These are phyloP conservation scores for Centrapalus pauciflorus DNA, from an alignment of 129 eudicot species.

Conservation along the genomic window DNA sequence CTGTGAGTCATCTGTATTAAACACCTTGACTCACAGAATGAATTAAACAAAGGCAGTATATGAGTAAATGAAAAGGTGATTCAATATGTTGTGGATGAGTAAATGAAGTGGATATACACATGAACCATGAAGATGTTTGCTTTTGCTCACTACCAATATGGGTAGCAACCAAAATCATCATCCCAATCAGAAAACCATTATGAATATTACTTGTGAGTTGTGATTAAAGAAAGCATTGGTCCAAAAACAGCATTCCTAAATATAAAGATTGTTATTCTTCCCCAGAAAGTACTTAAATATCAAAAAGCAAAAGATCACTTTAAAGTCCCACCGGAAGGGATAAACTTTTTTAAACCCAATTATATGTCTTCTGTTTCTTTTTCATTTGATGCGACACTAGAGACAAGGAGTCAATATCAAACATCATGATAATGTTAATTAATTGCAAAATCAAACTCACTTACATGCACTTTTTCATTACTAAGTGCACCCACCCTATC, in stretches of 20 bases:
- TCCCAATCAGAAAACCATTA: neutral
- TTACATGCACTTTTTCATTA: constrained; percentile 10
- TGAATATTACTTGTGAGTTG: neutral
- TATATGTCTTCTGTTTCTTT: constrained; percentile 4
- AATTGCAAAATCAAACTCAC: constrained; percentile 21
- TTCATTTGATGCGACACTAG: neutral
- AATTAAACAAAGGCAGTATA: neutral
- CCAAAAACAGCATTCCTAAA: neutral
- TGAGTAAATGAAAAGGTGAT: neutral
- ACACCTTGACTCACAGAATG: neutral
- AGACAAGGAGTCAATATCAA: constrained; percentile 21
- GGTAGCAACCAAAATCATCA: neutral
- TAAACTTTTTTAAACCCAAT: neutral
- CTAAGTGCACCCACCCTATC: constrained; percentile 1
- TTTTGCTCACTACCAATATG: neutral
- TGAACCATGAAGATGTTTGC: neutral
- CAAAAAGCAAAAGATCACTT: constrained; percentile 14
- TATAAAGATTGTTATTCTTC: constrained; percentile 10
- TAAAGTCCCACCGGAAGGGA: neutral
- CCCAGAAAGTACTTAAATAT: neutral
- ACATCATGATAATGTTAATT: neutral
- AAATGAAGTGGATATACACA: too few species aligned
- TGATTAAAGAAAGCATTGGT: constrained; percentile 4
- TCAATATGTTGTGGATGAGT: neutral
- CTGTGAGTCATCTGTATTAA: neutral